Evolutionary conservation across 441 rosid genomes (phyloP).

Genomic region (Geranium incanum): DNA sequence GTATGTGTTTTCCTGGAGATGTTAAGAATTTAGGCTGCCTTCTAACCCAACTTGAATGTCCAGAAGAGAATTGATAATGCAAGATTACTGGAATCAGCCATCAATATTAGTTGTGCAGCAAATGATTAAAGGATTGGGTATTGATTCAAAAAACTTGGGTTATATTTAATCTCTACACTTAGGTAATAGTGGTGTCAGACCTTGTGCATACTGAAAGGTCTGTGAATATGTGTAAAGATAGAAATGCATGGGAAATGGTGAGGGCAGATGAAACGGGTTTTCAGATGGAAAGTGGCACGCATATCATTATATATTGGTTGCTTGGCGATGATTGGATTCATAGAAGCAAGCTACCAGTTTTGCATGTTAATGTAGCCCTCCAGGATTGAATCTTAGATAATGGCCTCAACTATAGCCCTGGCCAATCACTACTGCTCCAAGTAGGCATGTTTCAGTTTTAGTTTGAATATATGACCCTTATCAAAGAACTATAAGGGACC

Average conservation of each 20-base stretch:
- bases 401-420: slow-evolving; percentile 1
- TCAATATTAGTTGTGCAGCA: background rate
- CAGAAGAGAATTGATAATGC: background rate
- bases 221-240: too few relatives aligned
- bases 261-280: background rate
- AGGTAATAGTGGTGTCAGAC: too few relatives aligned
- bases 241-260: background rate
- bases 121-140: background rate
- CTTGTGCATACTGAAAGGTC: too few relatives aligned
- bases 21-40: background rate
- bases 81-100: background rate
- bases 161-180: too few relatives aligned
- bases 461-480: slow-evolving; percentile 3
- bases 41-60: background rate
- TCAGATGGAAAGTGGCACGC: background rate
- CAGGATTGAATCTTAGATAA: slow-evolving; percentile 9
- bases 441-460: slow-evolving; percentile 14
- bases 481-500: background rate
- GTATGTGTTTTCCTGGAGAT: background rate
- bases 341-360: background rate
- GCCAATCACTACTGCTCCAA: slow-evolving; percentile 19
- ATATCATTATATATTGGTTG: background rate
- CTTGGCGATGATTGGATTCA: background rate
- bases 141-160: too few relatives aligned
- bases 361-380: background rate